These are phyloP conservation scores for Brassica napus DNA, from an alignment of 345 rosid genomes.

Conservation along the genomic window DNA sequence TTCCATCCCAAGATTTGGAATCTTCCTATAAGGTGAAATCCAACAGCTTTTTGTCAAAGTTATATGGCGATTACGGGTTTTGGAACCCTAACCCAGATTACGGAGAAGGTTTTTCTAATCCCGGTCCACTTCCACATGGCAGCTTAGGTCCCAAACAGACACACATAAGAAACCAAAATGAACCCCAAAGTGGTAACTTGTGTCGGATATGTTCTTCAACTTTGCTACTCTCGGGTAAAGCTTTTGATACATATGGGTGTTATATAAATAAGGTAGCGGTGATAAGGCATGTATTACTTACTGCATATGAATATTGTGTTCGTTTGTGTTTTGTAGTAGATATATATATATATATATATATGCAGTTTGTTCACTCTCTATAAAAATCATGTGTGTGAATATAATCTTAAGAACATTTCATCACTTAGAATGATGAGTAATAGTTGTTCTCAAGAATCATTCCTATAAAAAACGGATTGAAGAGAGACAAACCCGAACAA, in stretches of 20 bases:
- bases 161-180: conserved; percentile 21
- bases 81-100: conserved; percentile 39
- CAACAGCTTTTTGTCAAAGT: conserved; percentile 16
- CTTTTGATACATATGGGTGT: conserved; percentile 19
- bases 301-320: conserved; percentile 14
- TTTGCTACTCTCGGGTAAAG: conserved; percentile 15
- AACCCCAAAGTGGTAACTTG: neutral
- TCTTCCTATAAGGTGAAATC: conserved; percentile 2
- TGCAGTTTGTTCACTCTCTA: too few species aligned
- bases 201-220: conserved; percentile 11
- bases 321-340: conserved; percentile 15
- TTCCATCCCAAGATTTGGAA: conserved; percentile 23
- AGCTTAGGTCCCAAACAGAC: neutral
- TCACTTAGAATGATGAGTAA: too few species aligned
- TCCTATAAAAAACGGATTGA: too few species aligned
- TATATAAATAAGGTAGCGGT: neutral
- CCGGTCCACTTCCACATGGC: conserved; percentile 38
- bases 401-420: too few species aligned
- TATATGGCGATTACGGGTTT: conserved; percentile 39
- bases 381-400: too few species aligned
- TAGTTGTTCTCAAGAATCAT: too few species aligned
- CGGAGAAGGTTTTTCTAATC: conserved; percentile 31
- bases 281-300: neutral
- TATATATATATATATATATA: neutral
- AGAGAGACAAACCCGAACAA: too few species aligned